A percentile compares a stretch with the other conserved stretches of the same genome.
These are phyloP conservation scores for Mentha longifolia DNA, from an alignment of 257 asterid genomes.

Conservation along the genomic window DNA sequence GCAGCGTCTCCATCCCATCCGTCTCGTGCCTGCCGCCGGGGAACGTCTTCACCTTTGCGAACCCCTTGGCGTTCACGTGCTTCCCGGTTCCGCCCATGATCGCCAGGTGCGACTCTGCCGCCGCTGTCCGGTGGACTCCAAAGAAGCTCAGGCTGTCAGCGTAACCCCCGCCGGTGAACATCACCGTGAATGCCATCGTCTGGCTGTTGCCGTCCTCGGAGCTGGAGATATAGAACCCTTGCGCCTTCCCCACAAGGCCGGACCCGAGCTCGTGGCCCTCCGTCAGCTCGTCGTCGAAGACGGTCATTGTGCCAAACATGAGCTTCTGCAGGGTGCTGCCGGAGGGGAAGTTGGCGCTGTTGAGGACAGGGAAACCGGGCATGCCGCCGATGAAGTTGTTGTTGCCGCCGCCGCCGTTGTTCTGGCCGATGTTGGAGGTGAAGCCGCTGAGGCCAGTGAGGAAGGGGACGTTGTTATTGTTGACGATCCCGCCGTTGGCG, in stretches of 20 bases:
- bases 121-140: slow-evolving; percentile 68
- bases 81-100: slow-evolving; percentile 93
- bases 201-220: slow-evolving; percentile 84
- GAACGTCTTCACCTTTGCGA: slow-evolving; percentile 68
- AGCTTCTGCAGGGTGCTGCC: slow-evolving; percentile 79
- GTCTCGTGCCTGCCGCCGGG: slow-evolving; percentile 60
- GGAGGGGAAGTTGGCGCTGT: slow-evolving; percentile 60
- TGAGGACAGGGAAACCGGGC: slow-evolving; percentile 68
- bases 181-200: slow-evolving; percentile 80
- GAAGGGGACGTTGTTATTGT: slow-evolving; percentile 90
- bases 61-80: slow-evolving; percentile 73
- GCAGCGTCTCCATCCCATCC: slow-evolving; percentile 84
- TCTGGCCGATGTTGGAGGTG: slow-evolving; percentile 53
- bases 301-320: slow-evolving; percentile 75
- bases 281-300: slow-evolving; percentile 77
- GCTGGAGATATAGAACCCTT: slow-evolving; percentile 79
- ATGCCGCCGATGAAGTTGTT: slow-evolving; percentile 56
- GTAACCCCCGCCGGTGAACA: slow-evolving; percentile 71
- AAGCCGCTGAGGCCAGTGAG: slow-evolving; percentile 84
- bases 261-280: slow-evolving; percentile 75
- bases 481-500: slow-evolving; percentile 65
- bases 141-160: slow-evolving; percentile 73
- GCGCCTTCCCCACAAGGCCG: slow-evolving; percentile 80
- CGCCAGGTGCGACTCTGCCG: slow-evolving; percentile 82
- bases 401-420: slow-evolving; percentile 15